A percentile compares a stretch with the other conserved stretches of the same genome.
phyloP scores from a whole-genome alignment of 805 yeast genomes.

The Clavispora santaluciae region DNA sequence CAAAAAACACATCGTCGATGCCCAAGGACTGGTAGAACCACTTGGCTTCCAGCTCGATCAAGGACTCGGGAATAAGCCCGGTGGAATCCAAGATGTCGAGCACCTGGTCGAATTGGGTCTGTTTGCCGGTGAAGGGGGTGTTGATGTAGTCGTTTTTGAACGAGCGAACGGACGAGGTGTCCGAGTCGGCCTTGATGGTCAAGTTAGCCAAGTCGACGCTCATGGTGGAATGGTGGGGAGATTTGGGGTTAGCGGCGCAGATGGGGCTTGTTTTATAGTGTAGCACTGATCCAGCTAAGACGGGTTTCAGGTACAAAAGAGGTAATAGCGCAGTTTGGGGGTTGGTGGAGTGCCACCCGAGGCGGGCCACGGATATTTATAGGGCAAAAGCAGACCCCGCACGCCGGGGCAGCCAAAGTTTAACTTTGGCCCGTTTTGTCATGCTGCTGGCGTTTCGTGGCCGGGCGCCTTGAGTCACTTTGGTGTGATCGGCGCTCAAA shows the following conservation, averaged over 20 bases:
- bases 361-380: background rate
- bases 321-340: background rate
- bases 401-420: background rate
- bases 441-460: background rate
- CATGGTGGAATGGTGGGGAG: constrained; percentile 5
- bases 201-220: constrained; percentile 15
- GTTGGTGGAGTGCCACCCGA: background rate
- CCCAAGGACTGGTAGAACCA: constrained; percentile 90
- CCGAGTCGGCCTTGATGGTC: constrained; percentile 18
- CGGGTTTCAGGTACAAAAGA: background rate
- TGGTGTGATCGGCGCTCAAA: background rate
- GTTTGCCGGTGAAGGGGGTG: constrained; percentile 73
- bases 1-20: constrained; percentile 88
- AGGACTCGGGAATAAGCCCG: constrained; percentile 84
- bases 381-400: background rate
- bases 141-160: constrained; percentile 62
- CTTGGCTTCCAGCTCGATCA: constrained; percentile 78
- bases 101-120: constrained; percentile 74
- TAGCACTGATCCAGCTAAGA: background rate
- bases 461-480: background rate
- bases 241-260: background rate
- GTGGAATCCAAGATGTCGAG: constrained; percentile 73
- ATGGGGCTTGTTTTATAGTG: background rate
- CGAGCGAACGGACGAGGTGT: constrained; percentile 27
- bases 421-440: background rate